Evolutionary conservation across 305 asterid species (phyloP).

Genomic region (Stenogyne calaminthoides): DNA sequence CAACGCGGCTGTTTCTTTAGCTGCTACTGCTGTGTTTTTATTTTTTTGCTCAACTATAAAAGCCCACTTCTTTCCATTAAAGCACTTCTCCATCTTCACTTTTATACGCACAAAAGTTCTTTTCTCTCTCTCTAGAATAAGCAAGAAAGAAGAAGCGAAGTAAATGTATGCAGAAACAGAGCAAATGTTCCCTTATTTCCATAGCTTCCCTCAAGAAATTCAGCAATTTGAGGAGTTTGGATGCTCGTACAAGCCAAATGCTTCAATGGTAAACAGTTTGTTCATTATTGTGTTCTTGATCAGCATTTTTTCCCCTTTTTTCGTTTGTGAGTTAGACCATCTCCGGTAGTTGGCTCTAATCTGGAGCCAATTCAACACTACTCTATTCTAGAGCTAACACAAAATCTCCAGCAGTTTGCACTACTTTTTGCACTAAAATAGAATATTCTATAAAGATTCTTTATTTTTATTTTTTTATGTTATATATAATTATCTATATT

Average conservation of each 20-base stretch:
- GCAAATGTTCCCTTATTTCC: constrained; percentile 67
- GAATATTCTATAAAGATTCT: no score
- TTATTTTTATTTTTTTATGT: no score
- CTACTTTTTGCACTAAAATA: no score
- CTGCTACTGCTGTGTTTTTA: constrained; percentile 37
- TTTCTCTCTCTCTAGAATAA: constrained; percentile 1
- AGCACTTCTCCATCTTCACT: constrained; percentile 33
- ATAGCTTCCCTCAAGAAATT: constrained; percentile 59
- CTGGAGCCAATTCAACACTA: no score
- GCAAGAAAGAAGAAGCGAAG: constrained; percentile 23
- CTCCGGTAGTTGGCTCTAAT: no score
- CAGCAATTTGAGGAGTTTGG: constrained; percentile 68
- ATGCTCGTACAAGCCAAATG: constrained; percentile 57
- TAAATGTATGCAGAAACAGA: constrained; percentile 84
- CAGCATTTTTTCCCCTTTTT: constrained; percentile 26
- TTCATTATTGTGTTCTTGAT: constrained; percentile 16
- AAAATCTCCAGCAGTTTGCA: no score
- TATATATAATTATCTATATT: no score
- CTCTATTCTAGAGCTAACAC: no score
- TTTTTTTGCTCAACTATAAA: constrained; percentile 49
- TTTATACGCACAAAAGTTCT: background rate
- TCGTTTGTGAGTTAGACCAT: background rate
- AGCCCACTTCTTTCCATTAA: constrained; percentile 38
- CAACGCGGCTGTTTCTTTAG: constrained; percentile 31
- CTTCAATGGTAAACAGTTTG: constrained; percentile 50